phyloP scores from a whole-genome alignment of 805 yeast genomes.

The Sungouiozyma ichnusensis region DNA sequence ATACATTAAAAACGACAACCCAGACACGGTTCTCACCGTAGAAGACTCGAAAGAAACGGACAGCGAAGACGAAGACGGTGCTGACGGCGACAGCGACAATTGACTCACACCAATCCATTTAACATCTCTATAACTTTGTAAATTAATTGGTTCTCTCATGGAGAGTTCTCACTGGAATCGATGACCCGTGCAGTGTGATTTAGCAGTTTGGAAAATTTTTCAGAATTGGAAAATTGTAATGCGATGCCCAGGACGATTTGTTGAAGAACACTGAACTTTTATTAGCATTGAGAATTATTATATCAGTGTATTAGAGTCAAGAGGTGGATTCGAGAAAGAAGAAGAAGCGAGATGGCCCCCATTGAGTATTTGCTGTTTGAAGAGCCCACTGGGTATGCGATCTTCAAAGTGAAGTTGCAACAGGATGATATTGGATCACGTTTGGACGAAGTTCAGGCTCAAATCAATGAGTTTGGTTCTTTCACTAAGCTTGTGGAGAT shows the following conservation, averaged over 20 bases:
- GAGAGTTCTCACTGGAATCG: no score
- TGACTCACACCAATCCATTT: no score
- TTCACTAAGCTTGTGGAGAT: conserved; percentile 90
- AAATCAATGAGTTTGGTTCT: conserved; percentile 71
- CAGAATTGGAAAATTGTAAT: not conserved
- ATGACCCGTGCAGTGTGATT: not conserved
- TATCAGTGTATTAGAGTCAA: no score
- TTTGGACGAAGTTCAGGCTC: conserved; percentile 87
- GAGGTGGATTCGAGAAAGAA: no score
- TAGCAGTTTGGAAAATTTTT: not conserved
- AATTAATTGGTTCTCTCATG: no score
- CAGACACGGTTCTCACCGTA: conserved; percentile 50
- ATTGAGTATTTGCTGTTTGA: conserved; percentile 89
- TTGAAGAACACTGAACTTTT: not conserved
- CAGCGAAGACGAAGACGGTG: conserved; percentile 35
- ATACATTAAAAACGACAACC: conserved; percentile 38
- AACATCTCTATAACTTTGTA: no score
- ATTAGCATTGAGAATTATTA: no score
- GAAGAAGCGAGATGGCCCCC: conserved; percentile 40
- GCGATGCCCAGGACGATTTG: not conserved
- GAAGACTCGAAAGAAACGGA: conserved; percentile 56
- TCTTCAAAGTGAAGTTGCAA: conserved; percentile 86
- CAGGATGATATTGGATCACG: conserved; percentile 91
- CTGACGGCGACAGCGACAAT: conserved; percentile 2
- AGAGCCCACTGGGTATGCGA: conserved; percentile 97